Evolutionary conservation across 2,329 filamentous ascomycete species (phyloP).

Genomic region (Fusarium torreyae): DNA sequence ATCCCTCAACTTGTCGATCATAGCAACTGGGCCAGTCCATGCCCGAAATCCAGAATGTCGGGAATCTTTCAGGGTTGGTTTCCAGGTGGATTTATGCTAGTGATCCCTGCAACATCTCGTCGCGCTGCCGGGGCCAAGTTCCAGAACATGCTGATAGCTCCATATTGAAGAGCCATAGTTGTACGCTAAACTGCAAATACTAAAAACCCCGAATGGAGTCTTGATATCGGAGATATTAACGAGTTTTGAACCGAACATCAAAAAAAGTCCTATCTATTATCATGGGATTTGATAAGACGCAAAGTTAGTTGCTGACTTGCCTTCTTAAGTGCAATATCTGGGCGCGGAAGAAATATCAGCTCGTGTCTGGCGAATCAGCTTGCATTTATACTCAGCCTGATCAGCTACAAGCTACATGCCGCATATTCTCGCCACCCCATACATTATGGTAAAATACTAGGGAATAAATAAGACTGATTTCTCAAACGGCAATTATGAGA

Average conservation of each 20-base stretch:
- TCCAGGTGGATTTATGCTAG: not conserved
- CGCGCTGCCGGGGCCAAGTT: not conserved
- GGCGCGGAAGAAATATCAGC: no score
- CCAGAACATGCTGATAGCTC: conserved; percentile 1
- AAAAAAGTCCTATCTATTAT: not conserved
- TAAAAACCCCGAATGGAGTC: not conserved
- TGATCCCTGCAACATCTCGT: not conserved
- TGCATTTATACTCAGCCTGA: no score
- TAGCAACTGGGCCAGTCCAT: not conserved
- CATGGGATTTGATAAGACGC: no score
- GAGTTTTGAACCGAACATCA: not conserved
- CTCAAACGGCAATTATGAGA: no score
- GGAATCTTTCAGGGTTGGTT: not conserved
- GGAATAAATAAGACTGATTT: no score
- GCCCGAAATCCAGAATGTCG: conserved; percentile 5
- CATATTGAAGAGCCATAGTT: conserved; percentile 9
- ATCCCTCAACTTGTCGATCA: not conserved
- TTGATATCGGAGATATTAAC: not conserved
- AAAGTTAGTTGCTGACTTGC: no score
- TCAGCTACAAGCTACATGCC: no score
- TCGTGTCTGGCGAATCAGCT: no score
- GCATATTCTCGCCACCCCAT: no score
- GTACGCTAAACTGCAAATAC: not conserved
- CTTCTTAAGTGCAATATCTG: no score
- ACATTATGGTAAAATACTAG: no score